Percentiles rank a stretch among this genome's conserved stretches.
These are phyloP conservation scores for Rhodotorula paludigena DNA, from an alignment of 768 basidiomycete species.

Conservation along the genomic window DNA sequence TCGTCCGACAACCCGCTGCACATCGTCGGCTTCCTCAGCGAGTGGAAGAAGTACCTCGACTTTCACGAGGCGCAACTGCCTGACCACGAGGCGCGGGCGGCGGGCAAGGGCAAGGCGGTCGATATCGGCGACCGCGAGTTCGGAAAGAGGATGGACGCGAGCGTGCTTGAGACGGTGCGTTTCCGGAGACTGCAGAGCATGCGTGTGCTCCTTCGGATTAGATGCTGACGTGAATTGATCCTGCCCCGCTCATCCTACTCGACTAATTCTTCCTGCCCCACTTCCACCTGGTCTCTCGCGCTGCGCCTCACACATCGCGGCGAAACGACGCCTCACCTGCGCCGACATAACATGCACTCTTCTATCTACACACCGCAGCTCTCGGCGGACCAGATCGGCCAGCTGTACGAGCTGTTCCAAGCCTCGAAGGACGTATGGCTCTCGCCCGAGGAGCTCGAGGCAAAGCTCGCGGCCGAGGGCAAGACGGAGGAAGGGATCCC, in stretches of 20 bases:
- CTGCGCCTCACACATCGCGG: background rate
- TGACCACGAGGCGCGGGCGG: background rate
- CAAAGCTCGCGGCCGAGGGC: conserved; percentile 11
- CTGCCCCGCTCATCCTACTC: background rate
- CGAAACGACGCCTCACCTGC: background rate
- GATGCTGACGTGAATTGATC: background rate
- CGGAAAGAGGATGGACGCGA: conserved; percentile 46
- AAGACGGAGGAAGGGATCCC: conserved; percentile 13
- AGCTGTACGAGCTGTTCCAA: conserved; percentile 91
- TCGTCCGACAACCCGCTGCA: conserved; percentile 76
- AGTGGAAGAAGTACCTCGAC: conserved; percentile 94
- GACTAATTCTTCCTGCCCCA: background rate
- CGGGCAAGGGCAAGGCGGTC: background rate
- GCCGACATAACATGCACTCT: background rate
- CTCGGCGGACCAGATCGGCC: conserved; percentile 83
- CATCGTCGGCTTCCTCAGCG: conserved; percentile 88
- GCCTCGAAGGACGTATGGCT: conserved; percentile 61
- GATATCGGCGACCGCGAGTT: conserved; percentile 18
- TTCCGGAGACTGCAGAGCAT: too few relatives aligned
- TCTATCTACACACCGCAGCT: conserved; percentile 53
- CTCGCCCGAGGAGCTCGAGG: conserved; percentile 18
- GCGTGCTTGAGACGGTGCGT: conserved; percentile 43
- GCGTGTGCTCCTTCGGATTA: too few relatives aligned
- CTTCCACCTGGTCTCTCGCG: conserved; percentile 2
- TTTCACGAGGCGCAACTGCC: conserved; percentile 38